Evolutionary conservation across 192 early-diverging fungal species (phyloP).

Genomic region (Dispira parvispora): DNA sequence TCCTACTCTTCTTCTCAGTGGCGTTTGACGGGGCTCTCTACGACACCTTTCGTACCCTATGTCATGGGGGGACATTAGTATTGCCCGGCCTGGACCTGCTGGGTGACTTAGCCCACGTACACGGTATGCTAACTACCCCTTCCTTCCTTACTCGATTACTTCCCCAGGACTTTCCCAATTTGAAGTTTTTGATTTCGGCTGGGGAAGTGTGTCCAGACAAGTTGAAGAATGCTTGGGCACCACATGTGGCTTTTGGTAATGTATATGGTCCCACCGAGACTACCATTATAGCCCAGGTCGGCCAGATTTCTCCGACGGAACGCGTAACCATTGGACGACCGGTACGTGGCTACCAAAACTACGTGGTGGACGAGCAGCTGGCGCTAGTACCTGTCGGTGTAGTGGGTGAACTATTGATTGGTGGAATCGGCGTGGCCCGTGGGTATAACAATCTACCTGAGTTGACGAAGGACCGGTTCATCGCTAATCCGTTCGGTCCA

Average conservation of each 20-base stretch:
- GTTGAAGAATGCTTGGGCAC: not conserved
- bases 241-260: not conserved
- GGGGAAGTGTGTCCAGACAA: not conserved
- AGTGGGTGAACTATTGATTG: not conserved
- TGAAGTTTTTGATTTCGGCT: not conserved
- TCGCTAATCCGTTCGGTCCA: constrained; percentile 6
- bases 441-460: constrained; percentile 3
- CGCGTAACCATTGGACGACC: not conserved
- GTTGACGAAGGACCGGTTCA: not conserved
- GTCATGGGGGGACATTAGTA: constrained; percentile 1
- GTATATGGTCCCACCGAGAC: constrained; percentile 3
- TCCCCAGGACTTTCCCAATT: not conserved
- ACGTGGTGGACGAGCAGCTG: not conserved
- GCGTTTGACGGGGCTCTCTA: not conserved
- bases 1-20: constrained; percentile 1
- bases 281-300: not conserved
- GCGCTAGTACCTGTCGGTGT: not conserved
- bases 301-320: not conserved
- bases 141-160: not conserved
- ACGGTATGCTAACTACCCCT: not conserved
- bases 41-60: not conserved
- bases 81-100: not conserved
- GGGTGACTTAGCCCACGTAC: not conserved
- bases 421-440: constrained; percentile 1
- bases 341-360: not conserved